Conservation (phyloP, 768 basidiomycete species). For the Pholiota molesta region DNA sequence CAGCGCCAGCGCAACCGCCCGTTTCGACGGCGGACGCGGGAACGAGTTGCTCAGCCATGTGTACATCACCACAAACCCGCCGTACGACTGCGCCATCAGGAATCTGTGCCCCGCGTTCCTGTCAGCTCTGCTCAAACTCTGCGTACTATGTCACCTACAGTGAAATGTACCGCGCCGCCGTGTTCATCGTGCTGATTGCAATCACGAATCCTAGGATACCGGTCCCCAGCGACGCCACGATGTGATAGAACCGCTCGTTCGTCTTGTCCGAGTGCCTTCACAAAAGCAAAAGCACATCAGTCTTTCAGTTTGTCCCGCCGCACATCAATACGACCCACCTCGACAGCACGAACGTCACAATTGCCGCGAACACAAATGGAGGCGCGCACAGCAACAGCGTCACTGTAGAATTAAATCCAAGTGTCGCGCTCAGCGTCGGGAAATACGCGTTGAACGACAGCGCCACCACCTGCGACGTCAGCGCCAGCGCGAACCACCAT, state of each 20-base stretch:
- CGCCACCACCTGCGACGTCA: constrained; percentile 62
- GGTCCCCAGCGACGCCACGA: constrained; percentile 52
- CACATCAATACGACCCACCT: constrained; percentile 35
- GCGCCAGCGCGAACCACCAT: constrained; percentile 72
- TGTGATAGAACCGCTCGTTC: constrained; percentile 78
- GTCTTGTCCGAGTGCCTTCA: constrained; percentile 73
- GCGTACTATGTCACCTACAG: constrained; percentile 39
- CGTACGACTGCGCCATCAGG: constrained; percentile 77
- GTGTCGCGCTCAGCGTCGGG: constrained; percentile 74
- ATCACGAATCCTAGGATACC: constrained; percentile 78
- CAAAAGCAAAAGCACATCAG: neutral
- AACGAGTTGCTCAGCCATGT: constrained; percentile 57
- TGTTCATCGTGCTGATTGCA: constrained; percentile 70
- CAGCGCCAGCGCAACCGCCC: constrained; percentile 79
- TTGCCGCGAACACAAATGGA: constrained; percentile 68
- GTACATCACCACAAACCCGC: constrained; percentile 66
- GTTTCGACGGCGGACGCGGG: constrained; percentile 78
- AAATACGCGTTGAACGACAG: constrained; percentile 84
- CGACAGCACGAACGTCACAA: constrained; percentile 55
- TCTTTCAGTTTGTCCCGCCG: neutral
- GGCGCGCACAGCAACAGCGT: constrained; percentile 79
- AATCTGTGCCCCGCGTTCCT: constrained; percentile 35
- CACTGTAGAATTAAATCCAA: constrained; percentile 68
- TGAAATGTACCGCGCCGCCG: constrained; percentile 70
- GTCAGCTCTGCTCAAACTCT: constrained; percentile 28